These are phyloP conservation scores for Coix lacrymajobi DNA, from an alignment of 176 grass and related monocot species.

Conservation along the genomic window DNA sequence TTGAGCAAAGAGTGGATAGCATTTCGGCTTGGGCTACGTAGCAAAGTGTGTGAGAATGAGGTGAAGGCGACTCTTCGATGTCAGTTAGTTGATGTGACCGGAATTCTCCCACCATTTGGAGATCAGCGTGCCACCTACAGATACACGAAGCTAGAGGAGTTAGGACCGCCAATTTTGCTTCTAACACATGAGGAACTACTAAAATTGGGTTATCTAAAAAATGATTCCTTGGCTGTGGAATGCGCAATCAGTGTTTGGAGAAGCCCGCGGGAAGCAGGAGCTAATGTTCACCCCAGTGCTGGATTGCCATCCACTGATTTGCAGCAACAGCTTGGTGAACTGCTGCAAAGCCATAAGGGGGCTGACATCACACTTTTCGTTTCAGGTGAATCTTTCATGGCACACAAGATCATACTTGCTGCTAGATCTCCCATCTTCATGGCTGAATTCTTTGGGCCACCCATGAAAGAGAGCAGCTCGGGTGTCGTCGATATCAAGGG, in stretches of 20 bases:
- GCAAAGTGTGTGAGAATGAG: not conserved
- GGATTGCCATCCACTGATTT: not conserved
- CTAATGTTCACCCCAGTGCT: not conserved
- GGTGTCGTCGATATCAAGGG: conserved; percentile 2
- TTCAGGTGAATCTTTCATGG: conserved; percentile 2
- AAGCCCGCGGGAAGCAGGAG: not conserved
- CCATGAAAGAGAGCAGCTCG: conserved; percentile 22
- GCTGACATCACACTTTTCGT: conserved; percentile 10
- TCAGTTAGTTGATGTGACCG: not conserved
- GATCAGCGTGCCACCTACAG: not conserved
- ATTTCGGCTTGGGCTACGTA: not conserved
- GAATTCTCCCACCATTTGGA: not conserved
- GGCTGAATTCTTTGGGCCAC: conserved; percentile 1
- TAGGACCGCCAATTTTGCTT: not conserved
- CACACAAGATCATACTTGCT: not conserved
- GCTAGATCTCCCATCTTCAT: conserved; percentile 14
- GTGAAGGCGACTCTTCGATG: conserved; percentile 9
- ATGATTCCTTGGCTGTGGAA: conserved; percentile 4
- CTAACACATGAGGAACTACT: not conserved
- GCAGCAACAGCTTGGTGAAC: conserved; percentile 3
- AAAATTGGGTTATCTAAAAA: not conserved
- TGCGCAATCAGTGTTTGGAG: conserved; percentile 5
- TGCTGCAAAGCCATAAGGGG: not conserved
- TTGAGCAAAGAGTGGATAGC: not conserved
- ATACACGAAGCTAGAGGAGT: not conserved